These are phyloP conservation scores for Nicotiana obtusifolia DNA, from an alignment of 257 asterid species.

Conservation along the genomic window DNA sequence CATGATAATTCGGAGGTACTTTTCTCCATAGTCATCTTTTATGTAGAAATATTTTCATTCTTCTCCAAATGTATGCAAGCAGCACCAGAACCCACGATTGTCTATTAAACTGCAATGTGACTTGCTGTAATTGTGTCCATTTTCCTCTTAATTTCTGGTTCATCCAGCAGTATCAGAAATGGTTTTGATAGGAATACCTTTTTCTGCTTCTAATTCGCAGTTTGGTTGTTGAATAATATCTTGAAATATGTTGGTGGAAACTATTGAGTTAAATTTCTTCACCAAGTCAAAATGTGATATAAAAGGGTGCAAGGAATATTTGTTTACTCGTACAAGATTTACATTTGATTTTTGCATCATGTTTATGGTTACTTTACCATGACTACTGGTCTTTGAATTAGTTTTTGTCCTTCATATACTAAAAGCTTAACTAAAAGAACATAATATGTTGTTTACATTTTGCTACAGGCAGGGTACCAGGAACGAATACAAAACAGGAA, in stretches of 20 bases:
- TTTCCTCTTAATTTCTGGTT: not conserved
- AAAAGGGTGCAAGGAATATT: not conserved
- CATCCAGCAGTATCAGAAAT: not conserved
- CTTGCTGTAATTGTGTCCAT: not conserved
- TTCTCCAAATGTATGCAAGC: not conserved
- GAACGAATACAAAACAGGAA: conserved; percentile 32
- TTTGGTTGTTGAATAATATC: not conserved
- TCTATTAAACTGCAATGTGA: not conserved
- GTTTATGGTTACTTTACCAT: not conserved
- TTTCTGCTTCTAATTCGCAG: not conserved
- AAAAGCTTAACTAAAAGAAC: not conserved
- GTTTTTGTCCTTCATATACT: not conserved
- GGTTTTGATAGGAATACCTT: not conserved
- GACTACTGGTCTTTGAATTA: not conserved
- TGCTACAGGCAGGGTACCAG: conserved; percentile 29
- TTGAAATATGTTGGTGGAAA: not conserved
- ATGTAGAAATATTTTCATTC: not conserved
- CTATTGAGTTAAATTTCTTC: not conserved
- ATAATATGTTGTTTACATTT: conserved; percentile 18
- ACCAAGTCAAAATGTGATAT: not conserved
- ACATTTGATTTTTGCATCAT: not conserved
- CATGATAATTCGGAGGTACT: not conserved
- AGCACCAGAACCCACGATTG: not conserved
- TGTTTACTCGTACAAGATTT: not conserved
- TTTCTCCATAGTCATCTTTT: conserved; percentile 2